Base-by-base conservation (phyloP, 2,329 filamentous ascomycete species). In the Colletotrichum falcatum region DNA sequence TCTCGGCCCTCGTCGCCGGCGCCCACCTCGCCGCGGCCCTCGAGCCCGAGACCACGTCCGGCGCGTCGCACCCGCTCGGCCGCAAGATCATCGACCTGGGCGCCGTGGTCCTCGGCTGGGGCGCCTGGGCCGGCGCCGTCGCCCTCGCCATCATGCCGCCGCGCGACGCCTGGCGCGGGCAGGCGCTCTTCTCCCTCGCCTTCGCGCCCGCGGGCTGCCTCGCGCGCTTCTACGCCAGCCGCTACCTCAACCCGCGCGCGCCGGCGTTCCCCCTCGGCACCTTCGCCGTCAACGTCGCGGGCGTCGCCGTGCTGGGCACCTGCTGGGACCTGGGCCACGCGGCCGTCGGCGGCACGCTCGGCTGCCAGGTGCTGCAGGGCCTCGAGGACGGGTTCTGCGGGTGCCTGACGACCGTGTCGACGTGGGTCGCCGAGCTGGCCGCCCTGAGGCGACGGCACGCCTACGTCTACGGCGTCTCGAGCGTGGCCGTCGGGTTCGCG, bases 201-300 rank as follows among this genome's bases (percentile, higher is more conserved):
- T 96, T 98, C 75, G 92, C 94, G 1, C 95, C 95, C 0, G 74
- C 94, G 0, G 95, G 95, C 0, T 95, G 92, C 74, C 81, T 97
- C 0, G 77, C 87, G 0, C 88, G 95, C 4, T 97, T 93, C 82
- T 95, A 94, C 77, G 80, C 88, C 1, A 92, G 92, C 0, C 77
- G 92, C 8, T 79, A 83, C 30, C 86, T 97, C n/a, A 98, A 98
- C 75, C 83, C 87, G 0, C 84, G 88, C 26, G 74, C 89, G 0
- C 79, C 89, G 0, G 82, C 86, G 0, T 98, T 98, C 74, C 95
- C 95, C 0, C 79, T 98, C 0, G 95, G 95, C 2, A 98, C 95
- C 0, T 97, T 98, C 75, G 81, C 83, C 0, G 94, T 92, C 35
- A 98, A 98, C 76, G 84, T 97, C 5, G 78, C 91, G 18, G 95